A percentile compares a stretch with the other conserved stretches of the same genome.
Conservation (phyloP, 2,329 filamentous ascomycete species). For the Xylaria sp. region DNA sequence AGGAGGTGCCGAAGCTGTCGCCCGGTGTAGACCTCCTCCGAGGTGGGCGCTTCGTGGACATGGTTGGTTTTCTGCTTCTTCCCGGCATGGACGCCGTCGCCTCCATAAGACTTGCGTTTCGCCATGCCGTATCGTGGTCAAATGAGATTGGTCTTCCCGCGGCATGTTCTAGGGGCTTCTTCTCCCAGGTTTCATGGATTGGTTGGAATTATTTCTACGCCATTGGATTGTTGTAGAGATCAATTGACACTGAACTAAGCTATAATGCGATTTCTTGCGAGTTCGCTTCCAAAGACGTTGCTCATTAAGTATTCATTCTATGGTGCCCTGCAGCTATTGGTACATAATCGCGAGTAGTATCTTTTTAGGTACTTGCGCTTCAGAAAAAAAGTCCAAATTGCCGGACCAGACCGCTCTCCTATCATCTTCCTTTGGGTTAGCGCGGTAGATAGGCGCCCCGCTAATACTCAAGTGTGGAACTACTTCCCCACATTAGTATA, state of each 20-base stretch:
- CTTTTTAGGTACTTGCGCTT: constrained; percentile 17
- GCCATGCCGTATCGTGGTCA: constrained; percentile 41
- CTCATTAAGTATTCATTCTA: constrained; percentile 1
- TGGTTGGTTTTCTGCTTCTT: constrained; percentile 65
- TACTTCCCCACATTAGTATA: not conserved
- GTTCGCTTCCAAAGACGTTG: no score
- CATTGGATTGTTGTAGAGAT: not conserved
- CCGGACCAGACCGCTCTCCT: constrained; percentile 40
- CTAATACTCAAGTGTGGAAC: constrained; percentile 10
- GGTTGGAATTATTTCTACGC: constrained; percentile 6
- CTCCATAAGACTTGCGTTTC: constrained; percentile 47
- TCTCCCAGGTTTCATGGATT: constrained; percentile 2
- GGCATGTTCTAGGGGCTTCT: constrained; percentile 31
- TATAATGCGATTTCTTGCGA: no score
- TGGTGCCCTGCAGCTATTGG: not conserved
- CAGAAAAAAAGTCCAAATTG: constrained; percentile 39
- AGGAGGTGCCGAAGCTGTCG: constrained; percentile 77
- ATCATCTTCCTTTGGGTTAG: constrained; percentile 35
- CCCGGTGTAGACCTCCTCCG: constrained; percentile 70
- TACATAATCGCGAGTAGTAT: not conserved
- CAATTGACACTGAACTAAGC: not conserved
- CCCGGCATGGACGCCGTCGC: constrained; percentile 55
- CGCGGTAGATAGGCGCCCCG: constrained; percentile 18
- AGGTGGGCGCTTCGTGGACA: constrained; percentile 66
- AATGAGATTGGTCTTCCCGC: constrained; percentile 18